phyloP scores from a whole-genome alignment of 23 red algal species.

The Gracilaria domingensis region DNA sequence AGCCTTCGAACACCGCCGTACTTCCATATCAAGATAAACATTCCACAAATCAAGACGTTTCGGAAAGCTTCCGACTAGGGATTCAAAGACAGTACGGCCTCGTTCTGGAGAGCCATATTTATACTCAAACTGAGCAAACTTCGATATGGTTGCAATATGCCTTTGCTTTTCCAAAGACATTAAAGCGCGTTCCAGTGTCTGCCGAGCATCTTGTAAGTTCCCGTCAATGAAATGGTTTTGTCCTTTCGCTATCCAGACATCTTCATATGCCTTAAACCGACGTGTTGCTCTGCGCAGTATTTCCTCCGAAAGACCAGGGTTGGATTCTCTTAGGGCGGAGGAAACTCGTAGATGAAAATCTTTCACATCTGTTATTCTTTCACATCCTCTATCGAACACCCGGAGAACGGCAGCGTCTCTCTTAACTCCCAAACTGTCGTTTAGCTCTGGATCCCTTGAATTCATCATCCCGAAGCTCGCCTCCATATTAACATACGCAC shows the following conservation, averaged over 20 bases:
- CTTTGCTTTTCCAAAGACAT: conserved; percentile 60
- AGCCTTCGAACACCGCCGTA: conserved; percentile 11
- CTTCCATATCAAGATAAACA: conserved; percentile 96
- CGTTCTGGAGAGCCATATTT: conserved; percentile 78
- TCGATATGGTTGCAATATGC: conserved; percentile 80
- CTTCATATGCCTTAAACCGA: conserved; percentile 59
- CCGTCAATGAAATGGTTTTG: conserved; percentile 59
- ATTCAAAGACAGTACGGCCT: conserved; percentile 94
- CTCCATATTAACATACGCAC: conserved; percentile 94
- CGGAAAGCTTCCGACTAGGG: conserved; percentile 82
- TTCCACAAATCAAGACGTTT: conserved; percentile 98
- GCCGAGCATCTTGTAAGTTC: conserved; percentile 53
- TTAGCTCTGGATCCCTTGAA: conserved; percentile 18
- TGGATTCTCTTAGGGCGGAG: conserved; percentile 49
- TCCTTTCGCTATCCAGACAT: conserved; percentile 77
- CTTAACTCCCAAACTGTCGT: conserved; percentile 47
- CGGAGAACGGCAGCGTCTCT: conserved; percentile 69
- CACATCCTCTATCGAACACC: conserved; percentile 83
- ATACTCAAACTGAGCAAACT: conserved; percentile 95
- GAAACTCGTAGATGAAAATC: conserved; percentile 66
- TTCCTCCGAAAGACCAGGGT: conserved; percentile 43
- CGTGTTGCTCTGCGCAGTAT: conserved; percentile 67
- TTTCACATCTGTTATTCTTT: conserved; percentile 72
- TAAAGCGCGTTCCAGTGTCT: conserved; percentile 79
- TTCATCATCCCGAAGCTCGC: conserved; percentile 66